phyloP scores from a whole-genome alignment of 768 basidiomycete genomes.

The Mycena indigotica region DNA sequence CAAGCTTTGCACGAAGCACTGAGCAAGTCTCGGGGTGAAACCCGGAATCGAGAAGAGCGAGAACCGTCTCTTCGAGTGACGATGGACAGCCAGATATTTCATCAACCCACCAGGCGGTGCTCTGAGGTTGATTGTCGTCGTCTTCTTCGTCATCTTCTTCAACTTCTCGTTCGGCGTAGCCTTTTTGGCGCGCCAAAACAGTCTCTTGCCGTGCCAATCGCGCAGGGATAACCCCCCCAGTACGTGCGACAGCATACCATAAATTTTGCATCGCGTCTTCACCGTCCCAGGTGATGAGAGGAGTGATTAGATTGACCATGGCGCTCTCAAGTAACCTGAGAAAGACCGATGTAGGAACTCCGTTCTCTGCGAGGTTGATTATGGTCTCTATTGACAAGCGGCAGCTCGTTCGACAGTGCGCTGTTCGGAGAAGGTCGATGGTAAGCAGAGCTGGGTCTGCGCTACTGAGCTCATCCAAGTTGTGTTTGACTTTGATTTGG shows the following conservation, averaged over 20 bases:
- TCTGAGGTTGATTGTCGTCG: slow-evolving; percentile 43
- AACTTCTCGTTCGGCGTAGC: slow-evolving; percentile 41
- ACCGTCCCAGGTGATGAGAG: slow-evolving; percentile 49
- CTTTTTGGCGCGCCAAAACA: slow-evolving; percentile 44
- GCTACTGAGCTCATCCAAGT: not conserved
- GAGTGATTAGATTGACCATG: slow-evolving; percentile 37
- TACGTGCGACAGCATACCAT: slow-evolving; percentile 41
- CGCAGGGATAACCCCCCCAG: slow-evolving; percentile 45
- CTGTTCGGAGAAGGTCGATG: slow-evolving; percentile 54
- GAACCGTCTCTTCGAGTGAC: slow-evolving; percentile 60
- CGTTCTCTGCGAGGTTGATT: slow-evolving; percentile 67
- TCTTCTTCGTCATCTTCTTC: slow-evolving; percentile 44
- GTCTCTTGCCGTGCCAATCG: slow-evolving; percentile 41
- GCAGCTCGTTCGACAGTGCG: slow-evolving; percentile 48
- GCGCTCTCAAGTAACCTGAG: slow-evolving; percentile 37
- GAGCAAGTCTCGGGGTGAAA: slow-evolving; percentile 53
- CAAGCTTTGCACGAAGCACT: slow-evolving; percentile 56
- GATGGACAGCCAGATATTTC: slow-evolving; percentile 64
- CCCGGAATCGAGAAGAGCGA: slow-evolving; percentile 60
- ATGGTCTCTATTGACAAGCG: slow-evolving; percentile 59
- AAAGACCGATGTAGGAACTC: slow-evolving; percentile 50
- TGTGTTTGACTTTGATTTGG: slow-evolving; percentile 40
- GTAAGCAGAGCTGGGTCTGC: slow-evolving; percentile 48
- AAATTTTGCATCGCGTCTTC: slow-evolving; percentile 42
- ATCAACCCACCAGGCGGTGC: slow-evolving; percentile 74